Conservation (phyloP, 164 flowering plant species). For the Protea cynaroides region DNA sequence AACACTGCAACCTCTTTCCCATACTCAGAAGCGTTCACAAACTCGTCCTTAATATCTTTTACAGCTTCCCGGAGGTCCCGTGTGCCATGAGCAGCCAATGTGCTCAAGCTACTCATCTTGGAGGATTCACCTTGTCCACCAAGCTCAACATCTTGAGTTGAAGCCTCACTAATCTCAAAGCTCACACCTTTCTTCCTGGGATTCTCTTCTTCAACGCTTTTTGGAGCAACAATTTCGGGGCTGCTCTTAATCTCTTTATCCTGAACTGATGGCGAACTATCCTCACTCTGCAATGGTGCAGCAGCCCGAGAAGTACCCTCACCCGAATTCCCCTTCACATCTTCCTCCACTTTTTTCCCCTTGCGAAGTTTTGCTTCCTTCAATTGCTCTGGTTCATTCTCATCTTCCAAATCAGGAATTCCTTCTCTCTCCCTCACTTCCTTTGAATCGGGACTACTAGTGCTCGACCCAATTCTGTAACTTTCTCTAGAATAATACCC, state of each 20-base stretch:
- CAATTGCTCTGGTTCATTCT: constrained; percentile 42
- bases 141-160: constrained; percentile 16
- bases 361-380: constrained; percentile 19
- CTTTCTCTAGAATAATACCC: constrained; percentile 21
- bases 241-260: neutral
- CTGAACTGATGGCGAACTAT: neutral
- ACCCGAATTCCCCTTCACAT: constrained; percentile 15
- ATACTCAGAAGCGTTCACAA: constrained; percentile 46
- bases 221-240: neutral
- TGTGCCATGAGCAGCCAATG: constrained; percentile 41
- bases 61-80: constrained; percentile 63
- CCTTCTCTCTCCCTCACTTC: constrained; percentile 93
- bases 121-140: constrained; percentile 30
- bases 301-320: constrained; percentile 19
- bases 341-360: constrained; percentile 24
- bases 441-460: constrained; percentile 77
- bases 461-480: constrained; percentile 43
- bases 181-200: constrained; percentile 1
- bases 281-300: neutral
- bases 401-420: constrained; percentile 96
- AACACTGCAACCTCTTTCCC: constrained; percentile 65
- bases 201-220: neutral
- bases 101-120: constrained; percentile 35
- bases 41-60: constrained; percentile 56
- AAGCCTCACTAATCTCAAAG: neutral